A percentile compares a stretch with the other conserved stretches of the same genome.
Conservation (phyloP, 2,329 filamentous ascomycete genomes). For the Colletotrichum spinosum region DNA sequence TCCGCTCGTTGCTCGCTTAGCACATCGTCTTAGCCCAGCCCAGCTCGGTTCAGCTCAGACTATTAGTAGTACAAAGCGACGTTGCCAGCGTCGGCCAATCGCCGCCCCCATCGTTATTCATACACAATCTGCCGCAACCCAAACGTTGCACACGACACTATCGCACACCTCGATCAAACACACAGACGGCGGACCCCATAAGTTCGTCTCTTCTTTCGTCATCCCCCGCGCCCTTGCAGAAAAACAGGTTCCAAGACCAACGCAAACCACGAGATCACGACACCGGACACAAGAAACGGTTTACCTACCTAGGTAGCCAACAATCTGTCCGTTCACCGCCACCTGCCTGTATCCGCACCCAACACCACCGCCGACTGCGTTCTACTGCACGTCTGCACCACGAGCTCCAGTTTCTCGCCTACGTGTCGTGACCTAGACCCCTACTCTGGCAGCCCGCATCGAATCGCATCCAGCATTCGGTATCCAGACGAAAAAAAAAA, state of each 20-base stretch:
- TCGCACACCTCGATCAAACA: too few species aligned
- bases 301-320: neutral
- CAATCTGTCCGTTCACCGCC: conserved; percentile 21
- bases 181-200: neutral
- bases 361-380: conserved; percentile 13
- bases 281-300: neutral
- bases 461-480: conserved; percentile 5
- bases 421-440: neutral
- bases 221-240: neutral
- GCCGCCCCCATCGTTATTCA: too few species aligned
- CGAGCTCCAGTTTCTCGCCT: conserved; percentile 11
- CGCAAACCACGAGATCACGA: neutral
- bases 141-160: too few species aligned
- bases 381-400: conserved; percentile 21
- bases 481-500: neutral
- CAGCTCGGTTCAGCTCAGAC: too few species aligned
- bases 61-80: too few species aligned
- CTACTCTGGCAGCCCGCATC: neutral
- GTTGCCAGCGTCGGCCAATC: too few species aligned
- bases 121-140: too few species aligned
- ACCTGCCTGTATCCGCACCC: conserved; percentile 18
- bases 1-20: too few species aligned
- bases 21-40: too few species aligned
- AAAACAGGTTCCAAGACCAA: neutral
- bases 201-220: neutral